phyloP scores from a whole-genome alignment of 208 protist species.

The Trypanosoma mega region DNA sequence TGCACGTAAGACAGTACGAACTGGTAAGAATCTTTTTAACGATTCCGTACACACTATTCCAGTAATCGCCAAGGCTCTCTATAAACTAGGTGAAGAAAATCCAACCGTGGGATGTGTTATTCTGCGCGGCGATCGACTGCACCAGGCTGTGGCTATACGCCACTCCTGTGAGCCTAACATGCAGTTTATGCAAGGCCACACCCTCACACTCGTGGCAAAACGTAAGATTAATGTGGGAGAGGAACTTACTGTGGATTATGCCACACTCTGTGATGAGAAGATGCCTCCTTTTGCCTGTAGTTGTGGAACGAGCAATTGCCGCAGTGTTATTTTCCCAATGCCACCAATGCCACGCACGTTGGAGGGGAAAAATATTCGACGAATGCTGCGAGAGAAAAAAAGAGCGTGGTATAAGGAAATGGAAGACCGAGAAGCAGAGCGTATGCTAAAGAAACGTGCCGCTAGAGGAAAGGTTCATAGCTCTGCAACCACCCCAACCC shows the following conservation, averaged over 20 bases:
- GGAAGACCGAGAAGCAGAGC: slow-evolving; percentile 68
- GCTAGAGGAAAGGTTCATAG: slow-evolving; percentile 12
- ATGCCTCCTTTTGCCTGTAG: slow-evolving; percentile 84
- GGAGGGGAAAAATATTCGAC: slow-evolving; percentile 55
- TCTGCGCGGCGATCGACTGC: slow-evolving; percentile 60
- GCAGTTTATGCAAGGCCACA: slow-evolving; percentile 76
- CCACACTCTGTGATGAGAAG: slow-evolving; percentile 70
- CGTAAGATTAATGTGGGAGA: slow-evolving; percentile 81
- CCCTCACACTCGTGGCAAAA: slow-evolving; percentile 73
- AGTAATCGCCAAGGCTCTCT: slow-evolving; percentile 72
- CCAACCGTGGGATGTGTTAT: slow-evolving; percentile 76
- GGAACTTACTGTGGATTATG: slow-evolving; percentile 89
- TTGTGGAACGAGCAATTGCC: slow-evolving; percentile 81
- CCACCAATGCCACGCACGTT: slow-evolving; percentile 61
- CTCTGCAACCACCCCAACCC: slow-evolving; percentile 9
- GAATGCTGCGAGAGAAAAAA: slow-evolving; percentile 75
- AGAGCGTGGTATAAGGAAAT: slow-evolving; percentile 73
- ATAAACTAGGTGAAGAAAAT: slow-evolving; percentile 74
- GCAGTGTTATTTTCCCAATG: slow-evolving; percentile 78
- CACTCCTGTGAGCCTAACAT: slow-evolving; percentile 92
- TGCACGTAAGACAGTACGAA: slow-evolving; percentile 68
- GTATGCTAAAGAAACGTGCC: slow-evolving; percentile 69
- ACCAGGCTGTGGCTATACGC: slow-evolving; percentile 74
- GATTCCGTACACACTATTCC: slow-evolving; percentile 69
- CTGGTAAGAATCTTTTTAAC: slow-evolving; percentile 68